Conservation (phyloP, 2,329 filamentous ascomycete species). For the Colletotrichum sp. region DNA sequence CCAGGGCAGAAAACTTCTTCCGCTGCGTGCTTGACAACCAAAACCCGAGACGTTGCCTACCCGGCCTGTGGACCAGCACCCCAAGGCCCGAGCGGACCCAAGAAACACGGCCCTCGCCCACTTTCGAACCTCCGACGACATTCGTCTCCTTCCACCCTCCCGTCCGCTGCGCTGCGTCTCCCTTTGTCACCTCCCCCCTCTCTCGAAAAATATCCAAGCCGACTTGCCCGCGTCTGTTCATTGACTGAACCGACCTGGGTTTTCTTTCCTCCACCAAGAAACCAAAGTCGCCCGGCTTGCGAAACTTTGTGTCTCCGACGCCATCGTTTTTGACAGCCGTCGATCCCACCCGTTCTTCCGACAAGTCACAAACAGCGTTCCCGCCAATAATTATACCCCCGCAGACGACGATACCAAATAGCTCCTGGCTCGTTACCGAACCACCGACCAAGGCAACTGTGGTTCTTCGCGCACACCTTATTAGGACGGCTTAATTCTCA, state of each 20-base stretch:
- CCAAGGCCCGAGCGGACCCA: conserved; percentile 24
- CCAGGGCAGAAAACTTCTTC: not conserved
- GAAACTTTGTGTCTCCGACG: conserved; percentile 1
- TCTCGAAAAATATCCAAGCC: not conserved
- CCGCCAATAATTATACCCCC: conserved; percentile 17
- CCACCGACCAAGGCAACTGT: conserved; percentile 9
- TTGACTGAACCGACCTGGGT: conserved; percentile 19
- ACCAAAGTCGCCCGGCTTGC: not conserved
- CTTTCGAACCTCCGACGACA: conserved; percentile 20
- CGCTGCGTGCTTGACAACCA: not conserved
- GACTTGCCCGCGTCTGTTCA: conserved; percentile 11
- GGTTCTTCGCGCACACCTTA: conserved; percentile 10
- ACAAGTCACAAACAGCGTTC: conserved; percentile 10
- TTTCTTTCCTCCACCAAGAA: not conserved
- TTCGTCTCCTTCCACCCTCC: conserved; percentile 10
- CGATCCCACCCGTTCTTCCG: conserved; percentile 9
- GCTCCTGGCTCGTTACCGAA: conserved; percentile 4
- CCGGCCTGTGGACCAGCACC: conserved; percentile 18
- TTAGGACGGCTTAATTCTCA: conserved; percentile 15
- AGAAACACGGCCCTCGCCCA: conserved; percentile 20
- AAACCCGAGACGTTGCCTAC: conserved; percentile 13
- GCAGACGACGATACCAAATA: conserved; percentile 5
- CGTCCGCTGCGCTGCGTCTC: not conserved
- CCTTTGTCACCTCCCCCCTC: conserved; percentile 1
- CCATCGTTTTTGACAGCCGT: conserved; percentile 1